Evolutionary conservation across 2,329 filamentous ascomycete species (phyloP), one percentile per base, ranked within the genome.

Genomic region (Pseudogymnoascus sp.): DNA sequence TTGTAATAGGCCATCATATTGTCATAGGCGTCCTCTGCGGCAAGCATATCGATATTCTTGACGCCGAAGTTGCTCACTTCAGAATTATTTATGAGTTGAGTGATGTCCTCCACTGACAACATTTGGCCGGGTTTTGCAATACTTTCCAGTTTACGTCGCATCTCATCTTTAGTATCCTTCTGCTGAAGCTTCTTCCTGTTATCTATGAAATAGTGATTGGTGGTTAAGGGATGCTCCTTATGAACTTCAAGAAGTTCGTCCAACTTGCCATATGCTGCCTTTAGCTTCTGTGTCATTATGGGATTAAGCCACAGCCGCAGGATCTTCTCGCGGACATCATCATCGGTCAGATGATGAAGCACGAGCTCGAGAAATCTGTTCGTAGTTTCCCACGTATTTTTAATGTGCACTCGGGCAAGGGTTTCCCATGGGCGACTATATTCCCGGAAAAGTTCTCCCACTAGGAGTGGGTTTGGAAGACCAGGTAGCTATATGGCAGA

Each of bases 1-100:
- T 68, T 61, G 42, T 69, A 69, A 62, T 64, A 69, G 9, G 66
- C 63, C 59, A 66, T 66, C 67, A 69, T 67, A 10, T 68, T 65
- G 42, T 68, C 66, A 42, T 61, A 66, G 11, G 65, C 64, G 10
- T 63, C 63, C 63, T 64, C 62, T 26, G 66, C 65, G 17, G 65
- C 66, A 61, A 64, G 23, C 8, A 62, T 50, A 33, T 67, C 66
- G 62, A 66, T 67, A 61, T 67, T 62, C n/a, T n/a, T n/a, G n/a
- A n/a, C n/a, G n/a, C n/a, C n/a, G n/a, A n/a, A n/a, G 26, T 23
- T n/a, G 11, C 61, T 62, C 1, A 21, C 50, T 8, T 60, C 61
- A 17, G 44, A 9, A 23, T 38, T 26, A 15, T 4, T 40, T 13
- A 67, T n/a, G 26, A 66, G 36, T 1, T 3, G 23, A 36, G 63